Conservation (phyloP, 129 eudicot species). For the Pulicaria dysenterica region DNA sequence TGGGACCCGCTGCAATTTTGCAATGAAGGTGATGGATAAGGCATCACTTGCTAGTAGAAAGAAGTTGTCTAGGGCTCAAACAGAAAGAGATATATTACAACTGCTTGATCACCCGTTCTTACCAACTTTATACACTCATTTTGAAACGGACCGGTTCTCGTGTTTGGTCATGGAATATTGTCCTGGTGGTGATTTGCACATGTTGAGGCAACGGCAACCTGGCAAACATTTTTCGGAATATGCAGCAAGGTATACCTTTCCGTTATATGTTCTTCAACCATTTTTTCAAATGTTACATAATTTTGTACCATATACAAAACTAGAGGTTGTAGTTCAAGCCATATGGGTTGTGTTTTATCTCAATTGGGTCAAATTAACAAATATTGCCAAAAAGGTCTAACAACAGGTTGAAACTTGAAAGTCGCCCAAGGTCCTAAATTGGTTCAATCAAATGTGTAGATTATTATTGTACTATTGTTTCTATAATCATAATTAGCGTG, state of each 20-base stretch:
- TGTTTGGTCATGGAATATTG: slow-evolving; percentile 97
- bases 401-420: background rate
- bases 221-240: slow-evolving; percentile 91
- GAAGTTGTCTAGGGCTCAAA: slow-evolving; percentile 82
- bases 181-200: slow-evolving; percentile 94
- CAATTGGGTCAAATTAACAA: background rate
- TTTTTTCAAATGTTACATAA: slow-evolving; percentile 6
- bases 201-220: slow-evolving; percentile 90
- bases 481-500: too few relatives aligned
- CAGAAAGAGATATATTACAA: slow-evolving; percentile 90
- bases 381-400: background rate
- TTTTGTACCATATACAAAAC: background rate
- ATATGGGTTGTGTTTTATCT: background rate
- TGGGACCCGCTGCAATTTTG: slow-evolving; percentile 87
- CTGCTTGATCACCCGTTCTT: slow-evolving; percentile 91
- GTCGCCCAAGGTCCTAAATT: background rate
- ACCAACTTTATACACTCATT: slow-evolving; percentile 91
- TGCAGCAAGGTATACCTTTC: slow-evolving; percentile 68
- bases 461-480: background rate
- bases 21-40: slow-evolving; percentile 96
- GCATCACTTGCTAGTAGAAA: slow-evolving; percentile 87
- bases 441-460: background rate
- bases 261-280: slow-evolving; percentile 1
- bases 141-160: slow-evolving; percentile 84
- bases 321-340: background rate